Base-by-base conservation (phyloP, 176 grass and related monocot genomes). In the Olyra latifolia region DNA sequence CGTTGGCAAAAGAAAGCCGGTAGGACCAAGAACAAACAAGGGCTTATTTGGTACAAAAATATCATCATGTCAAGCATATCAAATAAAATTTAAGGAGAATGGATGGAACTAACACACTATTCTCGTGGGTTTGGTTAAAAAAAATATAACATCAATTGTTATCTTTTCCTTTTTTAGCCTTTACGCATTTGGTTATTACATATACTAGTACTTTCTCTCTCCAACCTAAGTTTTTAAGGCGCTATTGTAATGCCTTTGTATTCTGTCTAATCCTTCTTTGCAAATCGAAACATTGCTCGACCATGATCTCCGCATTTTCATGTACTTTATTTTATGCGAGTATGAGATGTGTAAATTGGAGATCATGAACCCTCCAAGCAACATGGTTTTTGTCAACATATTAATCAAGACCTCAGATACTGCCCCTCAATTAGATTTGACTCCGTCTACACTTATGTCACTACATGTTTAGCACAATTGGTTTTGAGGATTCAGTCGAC, bases 351-450 rank as follows among this genome's bases (percentile, higher is more conserved):
- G 39, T 39, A 28, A 53, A 80, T 41, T 11, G 25, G 7, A 28
- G 8, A 42, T 40, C 32, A 65, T 17, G 63, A 35, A 29, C 64
- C 35, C 39, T 27, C 49, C 63, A 80, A 80, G 20, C 49, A 57
- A 15, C 25, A 69, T 55, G 40, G n/a, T 56, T 80, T 28, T 20
- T 55, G 32, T 75, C 54, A 60, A 60, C 73, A 76, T 23, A 11
- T 60, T 54, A 76, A 44, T 20, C 6, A 80, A 20, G 53, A 67
- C 16, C 46, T 54, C 7, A 41, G 14, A 54, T 4, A 55, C 22
- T 1, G 8, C 4, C 27, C 30, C n/a, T 42, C 62, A 55, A 68
- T 9, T 67, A 42, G n/a, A 67, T 67, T 47, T 57, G 22, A 67
- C 43, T 54, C 23, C 20, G 38, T 54, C 25, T 66, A 20, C 30